A percentile compares a stretch with the other conserved stretches of the same genome.
phyloP scores from a whole-genome alignment of 2,329 filamentous ascomycete genomes.

The Metarhizium rileyi region DNA sequence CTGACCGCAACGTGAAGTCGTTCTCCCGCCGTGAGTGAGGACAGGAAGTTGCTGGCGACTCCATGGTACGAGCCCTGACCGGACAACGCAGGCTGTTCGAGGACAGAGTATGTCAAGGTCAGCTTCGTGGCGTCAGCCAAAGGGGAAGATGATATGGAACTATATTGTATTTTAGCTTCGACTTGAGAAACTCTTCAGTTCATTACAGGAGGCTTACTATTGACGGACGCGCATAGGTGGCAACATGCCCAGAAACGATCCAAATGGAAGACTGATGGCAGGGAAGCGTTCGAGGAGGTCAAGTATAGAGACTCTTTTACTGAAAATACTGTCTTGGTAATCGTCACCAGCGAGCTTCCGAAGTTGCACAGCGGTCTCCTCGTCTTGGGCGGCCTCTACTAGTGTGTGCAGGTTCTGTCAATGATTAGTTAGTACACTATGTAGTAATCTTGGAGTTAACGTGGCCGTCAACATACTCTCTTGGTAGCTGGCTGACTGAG shows the following conservation, averaged over 20 bases:
- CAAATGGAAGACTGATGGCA: constrained; percentile 50
- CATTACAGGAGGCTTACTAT: constrained; percentile 34
- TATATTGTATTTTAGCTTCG: constrained; percentile 12
- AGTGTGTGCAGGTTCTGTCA: constrained; percentile 29
- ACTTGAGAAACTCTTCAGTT: too few species aligned
- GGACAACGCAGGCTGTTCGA: constrained; percentile 45
- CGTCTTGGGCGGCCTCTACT: constrained; percentile 38
- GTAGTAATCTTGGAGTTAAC: not conserved
- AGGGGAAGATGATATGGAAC: constrained; percentile 66
- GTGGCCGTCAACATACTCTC: constrained; percentile 31
- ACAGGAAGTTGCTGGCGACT: constrained; percentile 52
- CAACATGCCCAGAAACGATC: constrained; percentile 59
- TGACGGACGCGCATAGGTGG: constrained; percentile 71
- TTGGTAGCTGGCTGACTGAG: constrained; percentile 63
- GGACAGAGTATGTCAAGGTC: constrained; percentile 59
- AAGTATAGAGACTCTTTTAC: constrained; percentile 54
- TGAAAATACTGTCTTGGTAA: constrained; percentile 38
- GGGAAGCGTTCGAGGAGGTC: constrained; percentile 60
- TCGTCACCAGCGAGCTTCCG: constrained; percentile 34
- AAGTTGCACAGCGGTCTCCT: constrained; percentile 33
- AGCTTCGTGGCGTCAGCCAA: constrained; percentile 45
- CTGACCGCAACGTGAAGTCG: constrained; percentile 40
- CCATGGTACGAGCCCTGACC: constrained; percentile 43
- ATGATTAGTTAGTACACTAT: constrained; percentile 11
- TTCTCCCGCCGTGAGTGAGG: constrained; percentile 33